Conservation (phyloP, 768 basidiomycete genomes). For the Lactarius vividus region DNA sequence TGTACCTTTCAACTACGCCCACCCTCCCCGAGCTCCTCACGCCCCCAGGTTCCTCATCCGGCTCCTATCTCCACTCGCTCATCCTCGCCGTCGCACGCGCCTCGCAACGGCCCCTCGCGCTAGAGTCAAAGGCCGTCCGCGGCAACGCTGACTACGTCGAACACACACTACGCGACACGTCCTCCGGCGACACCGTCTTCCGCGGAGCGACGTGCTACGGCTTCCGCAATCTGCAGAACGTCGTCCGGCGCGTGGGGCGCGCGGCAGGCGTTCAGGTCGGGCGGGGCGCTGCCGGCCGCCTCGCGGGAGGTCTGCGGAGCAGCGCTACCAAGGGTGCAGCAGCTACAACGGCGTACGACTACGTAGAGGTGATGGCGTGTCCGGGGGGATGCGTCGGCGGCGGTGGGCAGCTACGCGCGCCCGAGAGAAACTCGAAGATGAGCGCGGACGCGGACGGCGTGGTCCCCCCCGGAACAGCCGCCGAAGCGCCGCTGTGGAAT, state of each 20-base stretch:
- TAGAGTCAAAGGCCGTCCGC: constrained; percentile 18
- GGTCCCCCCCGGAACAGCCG: constrained; percentile 28
- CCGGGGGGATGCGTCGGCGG: constrained; percentile 97
- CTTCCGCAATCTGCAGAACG: constrained; percentile 94
- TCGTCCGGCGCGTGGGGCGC: constrained; percentile 56
- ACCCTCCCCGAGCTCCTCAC: constrained; percentile 67
- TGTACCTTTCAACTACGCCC: not conserved
- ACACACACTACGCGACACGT: constrained; percentile 60
- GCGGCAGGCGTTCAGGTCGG: constrained; percentile 45
- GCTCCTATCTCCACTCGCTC: constrained; percentile 85
- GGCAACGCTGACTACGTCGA: constrained; percentile 45
- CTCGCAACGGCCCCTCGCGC: constrained; percentile 38
- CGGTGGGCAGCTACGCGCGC: constrained; percentile 70
- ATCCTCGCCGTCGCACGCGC: constrained; percentile 51
- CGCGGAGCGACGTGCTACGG: constrained; percentile 96
- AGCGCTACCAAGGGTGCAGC: constrained; percentile 34
- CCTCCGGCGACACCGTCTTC: constrained; percentile 68
- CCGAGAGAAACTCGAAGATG: constrained; percentile 16
- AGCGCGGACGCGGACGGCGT: constrained; percentile 53
- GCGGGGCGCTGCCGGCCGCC: constrained; percentile 61
- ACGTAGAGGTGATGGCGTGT: constrained; percentile 98
- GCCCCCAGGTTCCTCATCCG: constrained; percentile 86
- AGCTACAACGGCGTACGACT: constrained; percentile 60
- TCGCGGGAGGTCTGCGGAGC: constrained; percentile 34
- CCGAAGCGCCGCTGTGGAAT: constrained; percentile 70